Percentiles rank a stretch among this genome's conserved stretches.
Evolutionary conservation across 768 basidiomycete species (phyloP).

Genomic region (Auriscalpium orientale): DNA sequence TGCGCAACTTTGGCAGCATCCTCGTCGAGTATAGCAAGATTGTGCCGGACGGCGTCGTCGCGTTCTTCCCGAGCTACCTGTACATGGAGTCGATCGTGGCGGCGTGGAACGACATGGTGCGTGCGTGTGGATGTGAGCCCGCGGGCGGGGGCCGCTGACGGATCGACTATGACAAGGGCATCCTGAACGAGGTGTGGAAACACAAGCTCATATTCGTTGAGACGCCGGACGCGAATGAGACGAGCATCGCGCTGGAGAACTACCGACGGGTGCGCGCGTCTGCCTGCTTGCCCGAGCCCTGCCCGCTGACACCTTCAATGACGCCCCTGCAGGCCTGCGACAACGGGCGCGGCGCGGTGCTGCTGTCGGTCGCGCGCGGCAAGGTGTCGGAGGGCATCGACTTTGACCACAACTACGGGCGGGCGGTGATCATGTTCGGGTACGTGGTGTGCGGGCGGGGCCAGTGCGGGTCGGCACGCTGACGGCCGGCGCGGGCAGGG

Average conservation of each 20-base stretch:
- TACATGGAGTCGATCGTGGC: slow-evolving; percentile 99
- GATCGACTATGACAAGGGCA: slow-evolving; percentile 53
- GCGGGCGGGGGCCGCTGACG: background rate
- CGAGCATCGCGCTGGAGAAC: slow-evolving; percentile 95
- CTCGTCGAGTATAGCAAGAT: slow-evolving; percentile 97
- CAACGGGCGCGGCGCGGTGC: slow-evolving; percentile 94
- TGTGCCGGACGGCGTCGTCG: slow-evolving; percentile 97
- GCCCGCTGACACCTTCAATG: background rate
- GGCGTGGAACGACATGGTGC: slow-evolving; percentile 99
- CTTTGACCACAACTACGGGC: slow-evolving; percentile 99
- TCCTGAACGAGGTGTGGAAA: slow-evolving; percentile 99
- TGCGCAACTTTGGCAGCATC: slow-evolving; percentile 97
- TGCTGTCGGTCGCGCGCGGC: slow-evolving; percentile 94
- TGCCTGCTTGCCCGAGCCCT: too few relatives aligned
- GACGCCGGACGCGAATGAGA: slow-evolving; percentile 98
- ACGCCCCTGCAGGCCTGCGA: slow-evolving; percentile 72
- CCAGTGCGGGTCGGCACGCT: background rate
- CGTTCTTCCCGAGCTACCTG: slow-evolving; percentile 98
- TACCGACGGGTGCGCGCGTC: slow-evolving; percentile 68
- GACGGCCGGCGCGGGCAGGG: slow-evolving; percentile 34
- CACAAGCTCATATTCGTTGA: slow-evolving; percentile 99
- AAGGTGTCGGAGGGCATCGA: slow-evolving; percentile 99
- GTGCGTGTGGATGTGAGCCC: slow-evolving; percentile 22
- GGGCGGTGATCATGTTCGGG: slow-evolving; percentile 99
- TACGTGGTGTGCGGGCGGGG: slow-evolving; percentile 30